Evolutionary conservation across 2,329 filamentous ascomycete species (phyloP), one percentile per base, ranked within the genome.

Genomic region (Curvularia eragrostidis): DNA sequence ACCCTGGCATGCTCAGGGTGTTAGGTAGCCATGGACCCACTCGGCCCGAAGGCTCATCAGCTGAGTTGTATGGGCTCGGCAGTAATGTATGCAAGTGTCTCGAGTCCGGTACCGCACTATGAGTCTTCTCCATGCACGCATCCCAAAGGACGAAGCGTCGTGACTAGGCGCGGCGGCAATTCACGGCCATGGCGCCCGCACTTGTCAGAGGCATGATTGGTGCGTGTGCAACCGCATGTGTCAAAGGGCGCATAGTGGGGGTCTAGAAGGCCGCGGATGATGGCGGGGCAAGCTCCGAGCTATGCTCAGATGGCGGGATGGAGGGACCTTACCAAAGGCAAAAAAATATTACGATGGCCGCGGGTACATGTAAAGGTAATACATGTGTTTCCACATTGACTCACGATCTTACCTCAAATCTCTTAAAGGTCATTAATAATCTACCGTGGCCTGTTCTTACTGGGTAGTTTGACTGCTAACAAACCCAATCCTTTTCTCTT

Each of bases 301-400:
- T 47, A 52, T 62, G 52, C 64, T 30, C 10, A 44, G 60, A 59
- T 42, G 48, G 52, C 57, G 58, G 65, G 57, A 63, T 62, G 50
- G 48, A 56, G 55, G 61, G 62, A 61, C 58, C 60, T 42, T 41
- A 59, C n/a, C 24, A 59, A 63, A 52, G 58, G 66, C 56, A 68
- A 68, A 69, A 70, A 70, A 68, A 67, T 68, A 68, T 61, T 61
- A 50, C 66, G 64, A 69, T 69, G 63, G 8, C 62, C 57, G 58
- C 56, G 48, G 58, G 42, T 48, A 48, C 56, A 59, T 70, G 56
- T 66, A 62, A 50, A 61, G 54, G 65, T 66, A 63, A 69, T 68
- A 62, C 60, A 68, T 62, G 34, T 44, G 30, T 49, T 13, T 62
- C 60, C 62, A 64, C 54, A 5, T 65, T 67, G 63, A 53, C 60